Conservation (phyloP, 331 rosid species). For the Prunus yedoensis region DNA sequence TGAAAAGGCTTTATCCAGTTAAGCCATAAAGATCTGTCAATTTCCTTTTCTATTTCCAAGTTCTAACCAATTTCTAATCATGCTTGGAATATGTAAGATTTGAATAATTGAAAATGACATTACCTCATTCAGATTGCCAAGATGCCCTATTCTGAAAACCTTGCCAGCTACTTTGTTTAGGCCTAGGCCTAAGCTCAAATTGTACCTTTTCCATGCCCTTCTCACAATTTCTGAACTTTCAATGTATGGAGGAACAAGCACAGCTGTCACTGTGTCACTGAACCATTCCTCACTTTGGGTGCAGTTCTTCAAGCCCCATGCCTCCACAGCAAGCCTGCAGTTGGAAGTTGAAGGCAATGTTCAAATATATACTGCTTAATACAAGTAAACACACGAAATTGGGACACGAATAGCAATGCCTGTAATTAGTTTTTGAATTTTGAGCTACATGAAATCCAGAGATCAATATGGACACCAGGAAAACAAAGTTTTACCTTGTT, state of each 20-base stretch:
- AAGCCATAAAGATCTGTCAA: neutral
- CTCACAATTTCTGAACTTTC: slow-evolving; percentile 85
- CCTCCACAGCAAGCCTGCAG: slow-evolving; percentile 96
- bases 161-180: slow-evolving; percentile 93
- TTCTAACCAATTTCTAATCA: neutral
- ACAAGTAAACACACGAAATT: neutral
- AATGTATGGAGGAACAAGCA: slow-evolving; percentile 82
- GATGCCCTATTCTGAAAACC: slow-evolving; percentile 99
- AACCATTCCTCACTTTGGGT: slow-evolving; percentile 92
- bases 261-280: slow-evolving; percentile 97
- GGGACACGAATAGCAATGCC: neutral
- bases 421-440: neutral
- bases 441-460: neutral
- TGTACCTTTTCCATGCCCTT: slow-evolving; percentile 95
- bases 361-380: neutral
- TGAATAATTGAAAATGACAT: neutral
- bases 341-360: slow-evolving; percentile 11
- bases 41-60: neutral
- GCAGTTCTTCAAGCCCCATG: slow-evolving; percentile 99
- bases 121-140: slow-evolving; percentile 94
- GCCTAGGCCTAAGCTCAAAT: slow-evolving; percentile 93
- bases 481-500: slow-evolving; percentile 57
- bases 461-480: neutral
- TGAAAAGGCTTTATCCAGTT: neutral
- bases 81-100: neutral